Evolutionary conservation across 805 yeast genomes (phyloP), one percentile per base, ranked within the genome.

Genomic region (Cyberlindnera saturnus): DNA sequence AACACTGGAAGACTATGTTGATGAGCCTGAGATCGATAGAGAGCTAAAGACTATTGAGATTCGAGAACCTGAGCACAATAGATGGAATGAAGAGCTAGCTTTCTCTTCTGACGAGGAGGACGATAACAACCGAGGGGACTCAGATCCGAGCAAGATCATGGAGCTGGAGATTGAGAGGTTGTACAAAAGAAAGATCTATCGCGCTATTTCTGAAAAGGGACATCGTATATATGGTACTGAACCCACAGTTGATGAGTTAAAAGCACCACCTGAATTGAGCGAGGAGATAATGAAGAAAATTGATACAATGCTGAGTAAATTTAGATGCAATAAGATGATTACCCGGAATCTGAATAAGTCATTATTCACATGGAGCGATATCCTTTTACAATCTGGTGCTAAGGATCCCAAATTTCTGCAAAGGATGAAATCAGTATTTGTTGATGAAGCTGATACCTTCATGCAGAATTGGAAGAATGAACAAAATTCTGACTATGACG

Each of bases 221-320:
- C 26, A 19, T 4, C 14, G 14, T 11, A 6, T 10, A 14, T n/a
- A 20, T 10, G 26, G 16, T 5, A 11, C 23, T 10, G 42, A 30
- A 31, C 40, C 46, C 6, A n/a, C 32, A 1, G 13, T 43, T 11
- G 46, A 39, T 13, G 11, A 6, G 5, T 32, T 42, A 5, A 4
- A 6, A 6, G 28, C 28, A 8, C 45, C 45, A 14, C n/a, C 30
- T 4, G 35, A 19, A 7, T 14, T 42, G 5, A 19, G 19, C 16
- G 19, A 23, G 6, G 19, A 5, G 7, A 23, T 42, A 3, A 15
- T 26, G 15, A 11, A 29, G n/a, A 42, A 34, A 32, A 29, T 42
- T 18, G 96, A 90, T 43, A 77, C 90, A 2, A 89, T 91, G 56
- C 66, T 78, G 7, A 73, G 73, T 31, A 97, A 93, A 61, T 93